phyloP scores from a whole-genome alignment of 2,329 filamentous ascomycete species.

The Trichothecium sympodiale region DNA sequence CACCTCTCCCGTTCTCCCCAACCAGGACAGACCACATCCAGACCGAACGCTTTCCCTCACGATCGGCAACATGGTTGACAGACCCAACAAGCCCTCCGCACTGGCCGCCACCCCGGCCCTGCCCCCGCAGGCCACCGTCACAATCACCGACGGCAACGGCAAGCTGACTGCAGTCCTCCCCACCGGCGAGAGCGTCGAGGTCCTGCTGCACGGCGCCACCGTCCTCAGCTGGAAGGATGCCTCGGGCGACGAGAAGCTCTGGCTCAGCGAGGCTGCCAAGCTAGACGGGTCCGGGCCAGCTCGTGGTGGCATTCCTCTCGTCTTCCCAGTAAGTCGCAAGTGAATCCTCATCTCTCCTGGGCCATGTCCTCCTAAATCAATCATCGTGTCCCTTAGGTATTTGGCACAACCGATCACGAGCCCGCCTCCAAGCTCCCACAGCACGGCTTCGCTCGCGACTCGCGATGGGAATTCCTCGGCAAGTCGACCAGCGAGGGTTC shows the following conservation, averaged over 20 bases:
- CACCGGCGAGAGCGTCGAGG: constrained; percentile 73
- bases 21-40: too few species aligned
- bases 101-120: constrained; percentile 63
- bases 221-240: constrained; percentile 88
- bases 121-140: constrained; percentile 66
- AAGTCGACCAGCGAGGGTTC: constrained; percentile 50
- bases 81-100: constrained; percentile 71
- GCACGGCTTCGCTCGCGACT: constrained; percentile 88
- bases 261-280: constrained; percentile 68
- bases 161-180: constrained; percentile 72
- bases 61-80: constrained; percentile 56
- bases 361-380: constrained; percentile 3
- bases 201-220: constrained; percentile 86
- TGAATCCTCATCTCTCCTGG: not conserved
- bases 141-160: constrained; percentile 58
- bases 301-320: constrained; percentile 80
- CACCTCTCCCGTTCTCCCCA: not conserved
- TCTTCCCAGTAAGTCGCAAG: constrained; percentile 71
- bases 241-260: constrained; percentile 70
- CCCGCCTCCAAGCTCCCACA: constrained; percentile 74
- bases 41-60: not conserved
- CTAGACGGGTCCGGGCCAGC: constrained; percentile 85
- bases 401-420: constrained; percentile 69
- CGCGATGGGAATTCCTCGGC: constrained; percentile 87
- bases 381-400: constrained; percentile 45